Percentiles rank a stretch among this genome's conserved stretches.
Conservation (phyloP, 495 filamentous ascomycete species). For the Penicillium steckii region DNA sequence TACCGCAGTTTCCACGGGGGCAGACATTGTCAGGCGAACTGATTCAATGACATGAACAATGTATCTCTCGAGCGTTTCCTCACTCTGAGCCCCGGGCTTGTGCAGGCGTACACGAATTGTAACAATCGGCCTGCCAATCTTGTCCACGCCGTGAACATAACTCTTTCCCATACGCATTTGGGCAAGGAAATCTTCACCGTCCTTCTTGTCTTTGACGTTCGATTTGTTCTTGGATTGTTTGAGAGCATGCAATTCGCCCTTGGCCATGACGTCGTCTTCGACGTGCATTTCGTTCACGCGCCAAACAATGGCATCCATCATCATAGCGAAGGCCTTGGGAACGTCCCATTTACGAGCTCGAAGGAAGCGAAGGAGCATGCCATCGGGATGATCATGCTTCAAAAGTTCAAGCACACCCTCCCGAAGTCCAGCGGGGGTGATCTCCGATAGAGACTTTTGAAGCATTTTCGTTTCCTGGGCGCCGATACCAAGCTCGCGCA, state of each 20-base stretch:
- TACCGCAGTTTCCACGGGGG: slow-evolving; percentile 84
- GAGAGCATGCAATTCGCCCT: slow-evolving; percentile 68
- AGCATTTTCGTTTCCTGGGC: slow-evolving; percentile 29
- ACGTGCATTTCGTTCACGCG: slow-evolving; percentile 74
- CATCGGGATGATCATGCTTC: slow-evolving; percentile 92
- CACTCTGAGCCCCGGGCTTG: slow-evolving; percentile 79
- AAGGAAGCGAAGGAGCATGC: slow-evolving; percentile 82
- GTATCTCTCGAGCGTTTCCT: slow-evolving; percentile 75
- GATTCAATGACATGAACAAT: slow-evolving; percentile 94
- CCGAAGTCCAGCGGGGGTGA: slow-evolving; percentile 69
- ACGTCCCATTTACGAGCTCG: slow-evolving; percentile 95
- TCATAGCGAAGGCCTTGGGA: slow-evolving; percentile 84
- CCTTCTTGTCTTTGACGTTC: slow-evolving; percentile 56
- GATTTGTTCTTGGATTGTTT: slow-evolving; percentile 53
- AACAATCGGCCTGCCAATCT: slow-evolving; percentile 78
- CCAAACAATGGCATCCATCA: slow-evolving; percentile 89
- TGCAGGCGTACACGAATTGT: slow-evolving; percentile 78
- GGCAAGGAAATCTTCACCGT: slow-evolving; percentile 72
- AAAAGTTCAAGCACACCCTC: slow-evolving; percentile 79
- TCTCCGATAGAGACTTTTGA: slow-evolving; percentile 29
- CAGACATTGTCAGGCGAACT: slow-evolving; percentile 68
- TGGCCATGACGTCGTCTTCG: slow-evolving; percentile 74
- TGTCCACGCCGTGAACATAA: slow-evolving; percentile 83
- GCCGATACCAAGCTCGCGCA: slow-evolving; percentile 25
- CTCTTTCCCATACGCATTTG: slow-evolving; percentile 91